Evolutionary conservation across 2,329 filamentous ascomycete species (phyloP).

Genomic region (Xylaria multiplex): DNA sequence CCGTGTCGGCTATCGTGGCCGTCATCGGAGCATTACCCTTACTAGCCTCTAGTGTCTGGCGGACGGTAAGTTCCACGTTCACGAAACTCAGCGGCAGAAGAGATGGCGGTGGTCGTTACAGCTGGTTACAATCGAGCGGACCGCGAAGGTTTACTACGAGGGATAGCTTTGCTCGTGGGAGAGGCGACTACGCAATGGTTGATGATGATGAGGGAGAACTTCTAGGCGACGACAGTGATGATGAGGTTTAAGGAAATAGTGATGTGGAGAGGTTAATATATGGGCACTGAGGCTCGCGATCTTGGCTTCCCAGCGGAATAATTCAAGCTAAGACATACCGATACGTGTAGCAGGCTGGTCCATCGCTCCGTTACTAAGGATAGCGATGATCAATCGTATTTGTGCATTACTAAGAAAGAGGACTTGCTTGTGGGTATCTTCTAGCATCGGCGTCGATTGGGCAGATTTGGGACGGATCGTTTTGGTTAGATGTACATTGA

Average conservation of each 20-base stretch:
- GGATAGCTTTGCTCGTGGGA: conserved; percentile 85
- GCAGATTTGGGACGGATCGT: conserved; percentile 27
- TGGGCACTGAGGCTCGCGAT: neutral
- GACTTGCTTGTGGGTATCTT: conserved; percentile 22
- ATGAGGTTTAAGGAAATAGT: conserved; percentile 70
- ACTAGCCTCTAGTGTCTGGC: conserved; percentile 77
- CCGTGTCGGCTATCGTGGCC: conserved; percentile 71
- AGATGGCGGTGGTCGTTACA: conserved; percentile 57
- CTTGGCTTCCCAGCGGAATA: neutral
- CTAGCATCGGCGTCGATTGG: conserved; percentile 32
- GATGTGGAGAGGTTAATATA: conserved; percentile 2
- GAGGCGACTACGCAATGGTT: conserved; percentile 87
- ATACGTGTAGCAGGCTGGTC: neutral
- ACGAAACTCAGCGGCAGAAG: conserved; percentile 61
- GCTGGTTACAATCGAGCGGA: conserved; percentile 61
- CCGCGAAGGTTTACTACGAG: conserved; percentile 84
- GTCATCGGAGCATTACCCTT: conserved; percentile 73
- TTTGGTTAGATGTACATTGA: conserved; percentile 35
- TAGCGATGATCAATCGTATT: conserved; percentile 17
- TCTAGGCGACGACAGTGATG: conserved; percentile 91
- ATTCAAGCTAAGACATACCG: conserved; percentile 1
- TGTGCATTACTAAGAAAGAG: conserved; percentile 14
- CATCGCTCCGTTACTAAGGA: conserved; percentile 4
- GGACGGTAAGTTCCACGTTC: conserved; percentile 64
- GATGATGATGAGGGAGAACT: conserved; percentile 96